Conservation (phyloP, 1,284 basidiomycete genomes). For the Volvariella surrecta region DNA sequence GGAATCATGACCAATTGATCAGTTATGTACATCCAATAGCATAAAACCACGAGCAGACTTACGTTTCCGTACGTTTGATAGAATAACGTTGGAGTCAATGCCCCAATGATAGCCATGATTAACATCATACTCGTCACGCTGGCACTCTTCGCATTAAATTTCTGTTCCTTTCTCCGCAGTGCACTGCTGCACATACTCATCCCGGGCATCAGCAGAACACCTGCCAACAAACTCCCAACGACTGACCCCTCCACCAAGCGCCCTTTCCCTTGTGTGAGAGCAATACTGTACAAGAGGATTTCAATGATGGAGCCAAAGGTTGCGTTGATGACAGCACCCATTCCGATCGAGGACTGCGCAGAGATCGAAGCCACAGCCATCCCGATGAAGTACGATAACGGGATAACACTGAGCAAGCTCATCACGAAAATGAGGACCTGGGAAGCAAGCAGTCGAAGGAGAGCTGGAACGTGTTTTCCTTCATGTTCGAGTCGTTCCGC, state of each 20-base stretch:
- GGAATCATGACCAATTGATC: slow-evolving; percentile 9
- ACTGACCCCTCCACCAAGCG: slow-evolving; percentile 96
- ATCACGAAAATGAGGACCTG: slow-evolving; percentile 81
- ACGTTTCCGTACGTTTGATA: slow-evolving; percentile 99
- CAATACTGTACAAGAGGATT: slow-evolving; percentile 90
- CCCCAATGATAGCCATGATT: slow-evolving; percentile 99
- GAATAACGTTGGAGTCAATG: slow-evolving; percentile 92
- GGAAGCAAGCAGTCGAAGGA: slow-evolving; percentile 68
- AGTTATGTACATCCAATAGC: not conserved
- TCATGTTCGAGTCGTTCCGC: slow-evolving; percentile 49
- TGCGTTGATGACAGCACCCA: slow-evolving; percentile 99
- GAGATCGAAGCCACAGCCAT: slow-evolving; percentile 99
- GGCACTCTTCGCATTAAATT: slow-evolving; percentile 97
- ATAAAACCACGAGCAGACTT: slow-evolving; percentile 25
- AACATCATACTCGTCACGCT: slow-evolving; percentile 99
- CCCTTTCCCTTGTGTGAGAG: slow-evolving; percentile 84
- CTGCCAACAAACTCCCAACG: slow-evolving; percentile 89
- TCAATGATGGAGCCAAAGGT: slow-evolving; percentile 99
- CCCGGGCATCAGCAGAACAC: slow-evolving; percentile 96
- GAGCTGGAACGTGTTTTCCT: slow-evolving; percentile 49
- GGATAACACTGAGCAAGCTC: slow-evolving; percentile 88
- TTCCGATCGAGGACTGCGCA: slow-evolving; percentile 96
- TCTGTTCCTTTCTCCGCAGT: slow-evolving; percentile 87
- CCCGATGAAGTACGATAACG: slow-evolving; percentile 97
- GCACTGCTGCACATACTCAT: slow-evolving; percentile 97